Conservation (phyloP, 129 eudicot genomes). For the Centaurea solstitialis region DNA sequence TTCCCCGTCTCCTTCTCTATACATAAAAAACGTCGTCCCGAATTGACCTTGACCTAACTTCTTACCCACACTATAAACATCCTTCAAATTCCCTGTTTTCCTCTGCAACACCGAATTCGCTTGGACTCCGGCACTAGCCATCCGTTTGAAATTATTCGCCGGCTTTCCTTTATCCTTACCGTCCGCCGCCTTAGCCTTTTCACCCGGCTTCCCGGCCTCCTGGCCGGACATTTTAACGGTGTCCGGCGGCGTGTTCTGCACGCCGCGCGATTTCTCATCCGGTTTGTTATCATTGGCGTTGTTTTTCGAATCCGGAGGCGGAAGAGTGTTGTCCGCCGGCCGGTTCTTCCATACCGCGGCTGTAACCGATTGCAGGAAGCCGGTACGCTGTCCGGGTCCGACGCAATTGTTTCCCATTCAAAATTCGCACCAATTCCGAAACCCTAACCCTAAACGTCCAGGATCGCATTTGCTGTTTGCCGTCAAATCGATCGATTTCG, state of each 20-base stretch:
- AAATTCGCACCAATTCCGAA: conserved; percentile 23
- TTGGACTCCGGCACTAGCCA: conserved; percentile 62
- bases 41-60: conserved; percentile 95
- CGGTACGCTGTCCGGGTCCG: conserved; percentile 55
- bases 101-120: conserved; percentile 74
- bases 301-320: conserved; percentile 37
- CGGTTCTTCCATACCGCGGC: conserved; percentile 65
- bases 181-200: conserved; percentile 16
- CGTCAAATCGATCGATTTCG: conserved; percentile 23
- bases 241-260: conserved; percentile 41
- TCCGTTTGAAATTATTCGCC: conserved; percentile 39
- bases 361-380: conserved; percentile 77
- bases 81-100: conserved; percentile 76
- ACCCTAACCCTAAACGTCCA: conserved; percentile 29
- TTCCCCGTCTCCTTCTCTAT: conserved; percentile 61
- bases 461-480: conserved; percentile 25
- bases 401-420: conserved; percentile 77
- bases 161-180: conserved; percentile 20
- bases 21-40: conserved; percentile 75
- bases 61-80: conserved; percentile 62
- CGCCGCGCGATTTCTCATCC: conserved; percentile 18
- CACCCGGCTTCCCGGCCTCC: conserved; percentile 26
- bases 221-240: conserved; percentile 38
- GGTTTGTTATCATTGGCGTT: conserved; percentile 18
- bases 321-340: conserved; percentile 48